These are phyloP conservation scores for Batkoa obscura DNA, from an alignment of 371 early-diverging fungal species.

Conservation along the genomic window DNA sequence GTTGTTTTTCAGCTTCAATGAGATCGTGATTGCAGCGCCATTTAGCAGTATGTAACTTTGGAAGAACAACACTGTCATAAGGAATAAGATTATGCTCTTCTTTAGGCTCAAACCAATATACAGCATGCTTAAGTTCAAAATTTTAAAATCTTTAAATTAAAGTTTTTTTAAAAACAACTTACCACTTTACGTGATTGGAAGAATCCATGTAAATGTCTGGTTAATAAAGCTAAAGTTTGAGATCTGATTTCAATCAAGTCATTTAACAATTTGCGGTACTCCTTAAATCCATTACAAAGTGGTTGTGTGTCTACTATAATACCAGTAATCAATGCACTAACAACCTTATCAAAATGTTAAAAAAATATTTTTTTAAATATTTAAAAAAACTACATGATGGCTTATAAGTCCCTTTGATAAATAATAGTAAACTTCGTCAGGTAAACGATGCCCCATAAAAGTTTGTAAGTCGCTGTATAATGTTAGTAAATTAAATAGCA, in stretches of 20 bases:
- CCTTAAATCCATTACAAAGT: constrained; percentile 51
- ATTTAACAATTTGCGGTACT: constrained; percentile 46
- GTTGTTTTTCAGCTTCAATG: constrained; percentile 15
- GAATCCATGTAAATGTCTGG: constrained; percentile 40
- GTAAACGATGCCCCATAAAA: constrained; percentile 60
- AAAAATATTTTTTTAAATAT: not conserved
- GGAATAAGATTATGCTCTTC: constrained; percentile 26
- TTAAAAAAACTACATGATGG: constrained; percentile 28
- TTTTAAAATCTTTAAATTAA: too few relatives aligned
- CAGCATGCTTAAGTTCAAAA: constrained; percentile 10
- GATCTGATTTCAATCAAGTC: constrained; percentile 32
- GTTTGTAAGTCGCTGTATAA: constrained; percentile 54
- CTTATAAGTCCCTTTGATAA: constrained; percentile 46
- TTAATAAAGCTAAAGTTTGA: constrained; percentile 32
- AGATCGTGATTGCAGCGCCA: constrained; percentile 20
- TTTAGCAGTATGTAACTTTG: constrained; percentile 13
- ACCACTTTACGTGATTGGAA: constrained; percentile 41
- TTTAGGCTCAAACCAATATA: constrained; percentile 41
- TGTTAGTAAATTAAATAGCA: not conserved
- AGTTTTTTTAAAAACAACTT: constrained; percentile 14
- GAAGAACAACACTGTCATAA: constrained; percentile 6
- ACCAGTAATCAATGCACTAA: constrained; percentile 46
- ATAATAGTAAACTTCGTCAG: constrained; percentile 54
- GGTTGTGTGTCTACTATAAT: constrained; percentile 50
- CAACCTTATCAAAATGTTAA: constrained; percentile 14